Evolutionary conservation across 1,284 basidiomycete genomes (phyloP), one percentile per base, ranked within the genome.

Genomic region (Heterobasidion parviporum): DNA sequence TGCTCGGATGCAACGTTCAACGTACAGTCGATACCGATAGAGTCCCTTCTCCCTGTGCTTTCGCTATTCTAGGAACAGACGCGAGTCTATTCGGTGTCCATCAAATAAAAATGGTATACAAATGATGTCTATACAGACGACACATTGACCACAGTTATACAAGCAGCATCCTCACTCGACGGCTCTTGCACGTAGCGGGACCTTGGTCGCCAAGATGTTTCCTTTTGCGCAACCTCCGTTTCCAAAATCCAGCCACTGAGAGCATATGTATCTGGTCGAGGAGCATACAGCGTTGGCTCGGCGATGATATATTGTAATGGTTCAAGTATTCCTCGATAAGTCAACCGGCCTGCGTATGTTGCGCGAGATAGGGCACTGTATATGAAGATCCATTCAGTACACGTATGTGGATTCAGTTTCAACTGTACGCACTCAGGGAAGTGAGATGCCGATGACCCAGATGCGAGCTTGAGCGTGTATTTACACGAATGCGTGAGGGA

Each of bases 181-280:
- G 77, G 70, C 53, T 74, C 71, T 64, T 84, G 82, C 54, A 74
- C 63, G 65, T 87, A 88, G 41, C 74, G 74, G 57, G 76, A 76
- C 57, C 74, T 65, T 18, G 71, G 67, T 60, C 60, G 60, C 69
- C 71, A 70, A 46, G 62, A 16, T 20, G 60, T 57, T 12, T 43
- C 48, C 33, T 60, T 59, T 58, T 79, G 77, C 36, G 75, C 72
- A 18, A 91, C 80, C 60, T 85, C 79, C 0, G 80, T 83, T 63
- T 88, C 83, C 8, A 87, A 62, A 46, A 67, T 70, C 88, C 89
- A 91, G 2, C 78, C 75, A 48, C 75, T 76, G 7, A 89, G 67
- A 6, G 72, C 70, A 65, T 88, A 90, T 44, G 72, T 74, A n/a
- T 88, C 89, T 34, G 87, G 82, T 48, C 76, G 76, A 8, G 74